These are phyloP conservation scores for Fusarium setosum DNA, from an alignment of 2,329 filamentous ascomycete species.

Conservation along the genomic window DNA sequence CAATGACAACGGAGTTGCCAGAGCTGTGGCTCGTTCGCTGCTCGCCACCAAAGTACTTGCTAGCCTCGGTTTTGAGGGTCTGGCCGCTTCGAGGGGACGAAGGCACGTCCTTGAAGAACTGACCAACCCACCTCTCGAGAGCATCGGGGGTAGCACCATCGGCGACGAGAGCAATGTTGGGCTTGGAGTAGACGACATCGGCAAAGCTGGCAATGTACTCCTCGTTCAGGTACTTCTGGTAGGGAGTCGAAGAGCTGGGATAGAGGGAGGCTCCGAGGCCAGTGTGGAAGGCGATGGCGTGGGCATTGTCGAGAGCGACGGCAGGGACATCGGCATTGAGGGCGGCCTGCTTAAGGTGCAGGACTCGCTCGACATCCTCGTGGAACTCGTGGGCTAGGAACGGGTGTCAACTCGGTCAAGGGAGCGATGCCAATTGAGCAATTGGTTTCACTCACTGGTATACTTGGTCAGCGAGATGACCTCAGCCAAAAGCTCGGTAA, in stretches of 20 bases:
- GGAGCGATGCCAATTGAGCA: constrained; percentile 2
- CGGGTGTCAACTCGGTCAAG: constrained; percentile 21
- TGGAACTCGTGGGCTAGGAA: constrained; percentile 84
- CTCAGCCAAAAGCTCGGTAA: constrained; percentile 94
- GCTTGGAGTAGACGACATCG: constrained; percentile 83
- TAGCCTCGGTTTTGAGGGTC: constrained; percentile 68
- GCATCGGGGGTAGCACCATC: constrained; percentile 84
- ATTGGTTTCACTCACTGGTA: constrained; percentile 65
- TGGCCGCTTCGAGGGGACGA: constrained; percentile 63
- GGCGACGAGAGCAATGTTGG: constrained; percentile 91
- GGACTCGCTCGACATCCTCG: constrained; percentile 84
- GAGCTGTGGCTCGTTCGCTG: constrained; percentile 83
- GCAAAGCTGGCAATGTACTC: constrained; percentile 81
- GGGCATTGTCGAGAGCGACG: constrained; percentile 86
- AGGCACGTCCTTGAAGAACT: constrained; percentile 86
- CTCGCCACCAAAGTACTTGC: constrained; percentile 95
- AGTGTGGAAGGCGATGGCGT: constrained; percentile 90
- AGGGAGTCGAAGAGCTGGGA: constrained; percentile 76
- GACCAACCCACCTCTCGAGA: constrained; percentile 88
- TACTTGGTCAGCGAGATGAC: constrained; percentile 91
- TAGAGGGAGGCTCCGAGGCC: constrained; percentile 86
- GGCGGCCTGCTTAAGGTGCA: constrained; percentile 82
- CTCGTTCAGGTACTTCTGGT: constrained; percentile 84
- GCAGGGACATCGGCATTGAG: constrained; percentile 70
- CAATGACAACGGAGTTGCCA: constrained; percentile 88